A percentile compares a stretch with the other conserved stretches of the same genome.
Conservation (phyloP, 2,329 filamentous ascomycete genomes). For the Pyricularia pennisetigena region DNA sequence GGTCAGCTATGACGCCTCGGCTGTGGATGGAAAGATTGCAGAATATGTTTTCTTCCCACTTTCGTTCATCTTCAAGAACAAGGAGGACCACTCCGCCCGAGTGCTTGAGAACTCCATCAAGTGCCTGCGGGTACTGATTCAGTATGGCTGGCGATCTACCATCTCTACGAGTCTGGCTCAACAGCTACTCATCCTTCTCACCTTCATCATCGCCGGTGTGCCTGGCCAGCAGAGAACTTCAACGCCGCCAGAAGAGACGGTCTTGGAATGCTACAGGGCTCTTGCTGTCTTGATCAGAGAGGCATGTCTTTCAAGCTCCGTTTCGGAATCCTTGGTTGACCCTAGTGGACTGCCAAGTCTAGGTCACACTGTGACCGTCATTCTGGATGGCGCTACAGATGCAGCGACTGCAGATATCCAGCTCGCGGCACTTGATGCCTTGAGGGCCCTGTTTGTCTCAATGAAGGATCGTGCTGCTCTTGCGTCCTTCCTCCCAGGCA, state of each 20-base stretch:
- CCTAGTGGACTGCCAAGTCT: constrained; percentile 62
- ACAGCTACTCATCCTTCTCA: constrained; percentile 77
- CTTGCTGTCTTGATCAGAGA: constrained; percentile 56
- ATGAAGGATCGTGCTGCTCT: constrained; percentile 66
- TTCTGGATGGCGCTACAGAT: constrained; percentile 63
- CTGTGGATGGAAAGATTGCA: constrained; percentile 71
- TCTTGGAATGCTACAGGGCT: constrained; percentile 59
- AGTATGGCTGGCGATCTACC: constrained; percentile 66
- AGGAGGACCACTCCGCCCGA: constrained; percentile 59
- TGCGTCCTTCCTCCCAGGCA: constrained; percentile 79
- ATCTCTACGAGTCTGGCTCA: constrained; percentile 65
- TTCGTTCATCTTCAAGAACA: constrained; percentile 72
- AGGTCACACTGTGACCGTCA: constrained; percentile 71
- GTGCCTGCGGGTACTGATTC: constrained; percentile 64
- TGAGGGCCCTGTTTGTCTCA: constrained; percentile 51
- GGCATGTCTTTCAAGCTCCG: constrained; percentile 26
- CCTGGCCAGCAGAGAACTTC: constrained; percentile 43
- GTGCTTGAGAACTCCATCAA: constrained; percentile 68
- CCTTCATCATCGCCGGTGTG: constrained; percentile 67
- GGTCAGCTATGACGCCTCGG: constrained; percentile 29
- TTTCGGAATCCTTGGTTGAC: constrained; percentile 37
- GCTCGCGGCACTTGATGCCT: constrained; percentile 53
- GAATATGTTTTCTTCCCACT: constrained; percentile 95
- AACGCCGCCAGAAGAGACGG: constrained; percentile 61
- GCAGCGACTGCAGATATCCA: constrained; percentile 60